Percentiles rank a stretch among this genome's conserved stretches.
Conservation (phyloP, 495 filamentous ascomycete species). For the Choiromyces venosus region DNA sequence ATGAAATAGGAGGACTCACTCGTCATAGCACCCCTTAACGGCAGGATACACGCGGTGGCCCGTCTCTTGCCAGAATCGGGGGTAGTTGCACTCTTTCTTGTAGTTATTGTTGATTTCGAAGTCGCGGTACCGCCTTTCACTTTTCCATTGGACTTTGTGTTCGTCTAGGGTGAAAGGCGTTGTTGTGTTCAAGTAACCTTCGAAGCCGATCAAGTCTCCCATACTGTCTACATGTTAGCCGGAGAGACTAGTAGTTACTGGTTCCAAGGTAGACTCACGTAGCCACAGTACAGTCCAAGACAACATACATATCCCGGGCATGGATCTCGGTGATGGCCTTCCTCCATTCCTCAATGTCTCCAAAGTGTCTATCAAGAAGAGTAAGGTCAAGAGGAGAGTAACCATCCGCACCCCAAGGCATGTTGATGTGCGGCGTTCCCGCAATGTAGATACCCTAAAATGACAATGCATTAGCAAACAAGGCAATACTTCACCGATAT, state of each 20-base stretch:
- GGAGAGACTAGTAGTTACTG: conserved; percentile 2
- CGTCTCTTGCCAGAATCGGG: conserved; percentile 62
- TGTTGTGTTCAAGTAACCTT: conserved; percentile 60
- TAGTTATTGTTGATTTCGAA: conserved; percentile 58
- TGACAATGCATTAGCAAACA: conserved; percentile 15
- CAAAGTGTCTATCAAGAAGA: conserved; percentile 64
- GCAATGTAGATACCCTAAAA: conserved; percentile 63
- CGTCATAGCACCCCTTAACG: conserved; percentile 45
- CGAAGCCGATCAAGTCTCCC: conserved; percentile 65
- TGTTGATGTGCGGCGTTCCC: conserved; percentile 63
- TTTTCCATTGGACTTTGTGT: conserved; percentile 58
- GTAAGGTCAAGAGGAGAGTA: conserved; percentile 66
- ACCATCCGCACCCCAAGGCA: conserved; percentile 63
- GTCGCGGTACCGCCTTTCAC: conserved; percentile 56
- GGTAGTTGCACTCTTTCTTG: conserved; percentile 57
- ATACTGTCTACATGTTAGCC: conserved; percentile 44
- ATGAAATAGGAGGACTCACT: conserved; percentile 51
- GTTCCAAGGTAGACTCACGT: conserved; percentile 49
- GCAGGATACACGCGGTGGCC: conserved; percentile 52
- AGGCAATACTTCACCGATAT: not conserved
- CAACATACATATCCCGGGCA: conserved; percentile 61
- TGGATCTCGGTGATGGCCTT: conserved; percentile 61
- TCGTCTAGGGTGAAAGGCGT: conserved; percentile 56
- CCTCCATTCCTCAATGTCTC: conserved; percentile 60
- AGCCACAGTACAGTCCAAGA: conserved; percentile 66